phyloP scores from a whole-genome alignment of 768 basidiomycete species.

The Coprinopsis strossmayeri region DNA sequence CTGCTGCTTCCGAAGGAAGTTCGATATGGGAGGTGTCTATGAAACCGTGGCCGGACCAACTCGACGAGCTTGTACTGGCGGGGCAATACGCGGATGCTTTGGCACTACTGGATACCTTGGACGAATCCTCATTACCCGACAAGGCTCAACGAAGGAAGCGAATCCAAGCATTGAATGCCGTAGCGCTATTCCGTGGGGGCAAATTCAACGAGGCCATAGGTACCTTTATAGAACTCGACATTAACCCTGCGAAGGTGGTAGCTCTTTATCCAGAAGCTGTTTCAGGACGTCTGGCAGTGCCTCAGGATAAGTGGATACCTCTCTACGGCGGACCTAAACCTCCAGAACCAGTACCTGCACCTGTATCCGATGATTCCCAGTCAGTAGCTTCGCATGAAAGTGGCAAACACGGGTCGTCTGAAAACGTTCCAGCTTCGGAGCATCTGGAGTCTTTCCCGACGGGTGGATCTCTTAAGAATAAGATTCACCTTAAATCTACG shows the following conservation, averaged over 20 bases:
- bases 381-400: constrained; percentile 13
- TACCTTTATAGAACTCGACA: constrained; percentile 78
- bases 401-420: constrained; percentile 13
- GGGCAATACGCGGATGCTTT: constrained; percentile 75
- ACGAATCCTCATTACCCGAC: constrained; percentile 51
- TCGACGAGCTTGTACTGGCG: constrained; percentile 72
- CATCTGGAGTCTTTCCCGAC: constrained; percentile 20
- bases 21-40: constrained; percentile 72
- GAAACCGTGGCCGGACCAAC: constrained; percentile 70
- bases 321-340: constrained; percentile 72
- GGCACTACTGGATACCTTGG: constrained; percentile 67
- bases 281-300: constrained; percentile 69
- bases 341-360: constrained; percentile 20
- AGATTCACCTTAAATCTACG: constrained; percentile 40
- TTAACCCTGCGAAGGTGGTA: constrained; percentile 92
- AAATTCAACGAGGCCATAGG: constrained; percentile 79
- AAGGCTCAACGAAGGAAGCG: constrained; percentile 55
- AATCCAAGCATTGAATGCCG: constrained; percentile 70
- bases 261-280: constrained; percentile 81
- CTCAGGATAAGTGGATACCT: constrained; percentile 67
- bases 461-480: constrained; percentile 19
- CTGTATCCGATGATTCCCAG: constrained; percentile 5
- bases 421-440: constrained; percentile 22
- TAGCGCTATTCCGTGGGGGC: constrained; percentile 63
- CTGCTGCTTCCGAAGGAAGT: constrained; percentile 64